A percentile compares a stretch with the other conserved stretches of the same genome.
Evolutionary conservation across 148 eudicot genomes (phyloP).

Genomic region (Fallopia convolvulus): DNA sequence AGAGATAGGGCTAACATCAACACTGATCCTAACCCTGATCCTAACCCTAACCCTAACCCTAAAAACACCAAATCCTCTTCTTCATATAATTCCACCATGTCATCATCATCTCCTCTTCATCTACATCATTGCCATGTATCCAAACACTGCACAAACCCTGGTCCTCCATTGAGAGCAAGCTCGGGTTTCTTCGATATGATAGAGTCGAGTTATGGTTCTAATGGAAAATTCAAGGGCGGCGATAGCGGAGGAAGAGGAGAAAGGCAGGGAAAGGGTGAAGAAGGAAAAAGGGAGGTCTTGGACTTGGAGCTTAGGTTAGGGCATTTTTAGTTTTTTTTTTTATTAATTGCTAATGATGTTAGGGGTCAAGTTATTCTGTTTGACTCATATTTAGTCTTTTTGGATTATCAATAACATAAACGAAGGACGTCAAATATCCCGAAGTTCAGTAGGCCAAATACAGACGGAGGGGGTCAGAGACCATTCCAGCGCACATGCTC

Average conservation of each 20-base stretch:
- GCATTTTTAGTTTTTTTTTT: not conserved
- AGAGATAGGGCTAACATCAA: not conserved
- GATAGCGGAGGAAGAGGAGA: not conserved
- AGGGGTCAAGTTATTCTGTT: too few species aligned
- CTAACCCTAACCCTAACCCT: slow-evolving; percentile 1
- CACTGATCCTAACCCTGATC: not conserved
- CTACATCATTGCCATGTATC: not conserved
- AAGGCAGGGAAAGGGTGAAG: not conserved
- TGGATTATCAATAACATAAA: too few species aligned
- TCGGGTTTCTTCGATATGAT: not conserved
- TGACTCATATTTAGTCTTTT: too few species aligned
- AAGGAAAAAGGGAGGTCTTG: not conserved
- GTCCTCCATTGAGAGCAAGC: too few species aligned
- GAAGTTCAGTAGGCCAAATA: too few species aligned
- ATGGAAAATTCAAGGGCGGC: not conserved
- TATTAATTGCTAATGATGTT: too few species aligned
- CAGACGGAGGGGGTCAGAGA: too few species aligned
- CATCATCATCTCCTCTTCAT: not conserved
- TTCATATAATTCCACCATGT: not conserved
- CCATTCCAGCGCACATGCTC: too few species aligned
- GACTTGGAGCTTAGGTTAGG: slow-evolving; percentile 10
- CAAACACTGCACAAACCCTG: not conserved
- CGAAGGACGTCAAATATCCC: too few species aligned
- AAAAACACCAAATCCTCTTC: not conserved
- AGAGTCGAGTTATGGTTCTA: not conserved